Conservation (phyloP, 2,329 filamentous ascomycete genomes). For the Colletotrichum somersetense region DNA sequence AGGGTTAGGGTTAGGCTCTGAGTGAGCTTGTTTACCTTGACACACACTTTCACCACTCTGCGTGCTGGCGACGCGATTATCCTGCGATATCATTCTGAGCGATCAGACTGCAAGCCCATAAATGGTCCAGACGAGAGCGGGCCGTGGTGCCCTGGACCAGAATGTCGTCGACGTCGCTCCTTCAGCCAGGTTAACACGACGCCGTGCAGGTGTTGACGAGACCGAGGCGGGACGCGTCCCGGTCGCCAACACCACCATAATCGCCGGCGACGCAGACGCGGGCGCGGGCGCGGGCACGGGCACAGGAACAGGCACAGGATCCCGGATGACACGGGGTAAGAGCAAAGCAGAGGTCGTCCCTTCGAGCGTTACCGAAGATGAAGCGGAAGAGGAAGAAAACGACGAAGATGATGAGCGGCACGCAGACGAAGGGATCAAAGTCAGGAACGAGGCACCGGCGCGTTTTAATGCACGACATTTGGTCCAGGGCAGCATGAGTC, state of each 20-base stretch:
- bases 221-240: not conserved
- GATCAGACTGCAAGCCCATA: not conserved
- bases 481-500: constrained; percentile 28
- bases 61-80: not conserved
- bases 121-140: constrained; percentile 37
- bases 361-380: constrained; percentile 11
- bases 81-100: not conserved
- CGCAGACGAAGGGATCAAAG: not conserved
- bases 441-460: constrained; percentile 5
- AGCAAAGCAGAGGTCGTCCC: constrained; percentile 5
- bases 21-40: constrained; percentile 19
- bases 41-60: not conserved
- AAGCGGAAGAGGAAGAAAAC: constrained; percentile 12
- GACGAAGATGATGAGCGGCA: constrained; percentile 4
- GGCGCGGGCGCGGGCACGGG: not conserved
- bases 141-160: constrained; percentile 8
- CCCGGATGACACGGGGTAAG: constrained; percentile 6
- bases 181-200: constrained; percentile 24
- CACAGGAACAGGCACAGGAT: not conserved
- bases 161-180: not conserved
- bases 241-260: not conserved
- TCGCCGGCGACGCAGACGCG: not conserved
- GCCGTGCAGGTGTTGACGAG: constrained; percentile 2
- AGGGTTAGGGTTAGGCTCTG: constrained; percentile 31
- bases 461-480: constrained; percentile 26